Evolutionary conservation across 306 rosid species (phyloP).

Genomic region (Begonia masoniana): DNA sequence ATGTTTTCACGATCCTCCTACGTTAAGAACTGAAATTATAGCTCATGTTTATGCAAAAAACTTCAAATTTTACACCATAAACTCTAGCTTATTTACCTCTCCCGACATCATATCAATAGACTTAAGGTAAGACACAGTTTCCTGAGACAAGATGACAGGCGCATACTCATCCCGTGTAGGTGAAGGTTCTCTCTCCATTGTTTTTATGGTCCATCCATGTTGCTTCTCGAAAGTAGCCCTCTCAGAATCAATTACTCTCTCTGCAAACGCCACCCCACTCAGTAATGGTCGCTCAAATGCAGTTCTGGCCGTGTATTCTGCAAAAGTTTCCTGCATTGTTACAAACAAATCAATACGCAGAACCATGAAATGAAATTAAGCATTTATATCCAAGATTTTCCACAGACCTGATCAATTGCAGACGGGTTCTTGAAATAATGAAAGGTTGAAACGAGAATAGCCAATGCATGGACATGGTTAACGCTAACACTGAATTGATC

Average conservation of each 20-base stretch:
- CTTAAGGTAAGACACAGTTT: slow-evolving; percentile 77
- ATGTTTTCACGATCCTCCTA: slow-evolving; percentile 97
- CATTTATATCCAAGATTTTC: not conserved
- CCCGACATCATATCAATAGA: slow-evolving; percentile 99
- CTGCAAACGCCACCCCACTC: slow-evolving; percentile 95
- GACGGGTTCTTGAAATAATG: slow-evolving; percentile 80
- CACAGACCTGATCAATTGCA: slow-evolving; percentile 91
- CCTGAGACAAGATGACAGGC: slow-evolving; percentile 85
- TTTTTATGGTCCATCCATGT: slow-evolving; percentile 88
- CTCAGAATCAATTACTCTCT: slow-evolving; percentile 62
- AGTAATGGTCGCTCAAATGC: slow-evolving; percentile 91
- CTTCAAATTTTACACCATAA: not conserved
- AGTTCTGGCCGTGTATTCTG: slow-evolving; percentile 88
- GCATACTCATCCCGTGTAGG: slow-evolving; percentile 88
- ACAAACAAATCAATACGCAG: slow-evolving; percentile 3
- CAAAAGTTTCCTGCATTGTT: slow-evolving; percentile 75
- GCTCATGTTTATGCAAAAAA: not conserved
- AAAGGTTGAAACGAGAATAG: slow-evolving; percentile 92
- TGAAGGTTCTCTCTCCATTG: slow-evolving; percentile 77
- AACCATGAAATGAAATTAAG: not conserved
- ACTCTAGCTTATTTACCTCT: slow-evolving; percentile 37
- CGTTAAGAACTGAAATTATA: slow-evolving; percentile 3
- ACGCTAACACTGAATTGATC: slow-evolving; percentile 96
- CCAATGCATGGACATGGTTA: slow-evolving; percentile 94
- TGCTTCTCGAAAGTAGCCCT: slow-evolving; percentile 68